Percentiles rank a stretch among this genome's conserved stretches.
These are phyloP conservation scores for Draba incana DNA, from an alignment of 345 rosid species.

Conservation along the genomic window DNA sequence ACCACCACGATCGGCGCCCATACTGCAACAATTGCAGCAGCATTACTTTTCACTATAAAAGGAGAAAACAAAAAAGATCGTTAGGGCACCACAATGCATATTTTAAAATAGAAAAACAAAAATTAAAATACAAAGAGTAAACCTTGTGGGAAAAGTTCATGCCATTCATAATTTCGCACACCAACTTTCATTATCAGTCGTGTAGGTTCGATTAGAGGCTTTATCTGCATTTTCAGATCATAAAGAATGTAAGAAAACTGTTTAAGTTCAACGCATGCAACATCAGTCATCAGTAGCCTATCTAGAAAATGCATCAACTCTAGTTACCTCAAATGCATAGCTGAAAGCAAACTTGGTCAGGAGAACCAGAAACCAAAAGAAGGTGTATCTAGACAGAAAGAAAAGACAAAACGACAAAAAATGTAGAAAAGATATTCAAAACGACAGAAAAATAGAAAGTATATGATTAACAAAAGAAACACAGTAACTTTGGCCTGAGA, in stretches of 20 bases:
- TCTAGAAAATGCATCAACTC: conserved; percentile 20
- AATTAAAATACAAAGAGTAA: conserved; percentile 9
- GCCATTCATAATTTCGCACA: conserved; percentile 76
- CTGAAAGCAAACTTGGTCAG: conserved; percentile 74
- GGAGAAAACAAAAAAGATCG: conserved; percentile 15
- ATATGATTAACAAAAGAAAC: conserved; percentile 23
- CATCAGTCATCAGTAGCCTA: conserved; percentile 15
- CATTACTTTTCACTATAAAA: conserved; percentile 76
- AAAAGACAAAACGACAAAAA: conserved; percentile 12
- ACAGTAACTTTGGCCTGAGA: conserved; percentile 28
- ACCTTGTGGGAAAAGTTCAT: conserved; percentile 89
- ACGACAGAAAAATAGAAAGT: neutral
- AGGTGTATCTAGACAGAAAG: conserved; percentile 60
- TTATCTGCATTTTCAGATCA: conserved; percentile 63
- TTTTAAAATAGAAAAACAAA: conserved; percentile 10
- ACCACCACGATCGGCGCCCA: conserved; percentile 96
- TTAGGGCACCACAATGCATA: conserved; percentile 28
- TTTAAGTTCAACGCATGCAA: conserved; percentile 3
- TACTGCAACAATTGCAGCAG: conserved; percentile 87
- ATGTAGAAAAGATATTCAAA: neutral
- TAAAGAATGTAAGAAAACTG: conserved; percentile 17
- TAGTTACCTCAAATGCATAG: conserved; percentile 84
- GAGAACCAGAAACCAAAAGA: conserved; percentile 87
- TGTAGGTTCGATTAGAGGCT: conserved; percentile 85
- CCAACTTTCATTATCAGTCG: conserved; percentile 75